phyloP scores from a whole-genome alignment of 495 filamentous ascomycete genomes.

The Penicillium roqueforti region DNA sequence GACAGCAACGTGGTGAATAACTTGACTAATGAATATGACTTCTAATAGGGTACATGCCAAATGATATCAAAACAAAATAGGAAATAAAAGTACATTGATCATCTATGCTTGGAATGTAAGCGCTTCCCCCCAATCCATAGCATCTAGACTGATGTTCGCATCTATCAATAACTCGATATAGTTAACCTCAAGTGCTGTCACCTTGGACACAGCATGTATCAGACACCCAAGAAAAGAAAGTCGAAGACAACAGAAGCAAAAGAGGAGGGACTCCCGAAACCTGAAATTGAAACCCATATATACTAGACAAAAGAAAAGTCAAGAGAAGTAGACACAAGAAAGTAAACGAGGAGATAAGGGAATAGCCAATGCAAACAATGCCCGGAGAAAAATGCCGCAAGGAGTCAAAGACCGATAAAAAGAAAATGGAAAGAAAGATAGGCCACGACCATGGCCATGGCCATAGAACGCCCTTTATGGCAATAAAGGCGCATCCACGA shows the following conservation, averaged over 20 bases:
- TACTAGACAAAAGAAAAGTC: conserved; percentile 30
- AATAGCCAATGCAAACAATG: conserved; percentile 1
- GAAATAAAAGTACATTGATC: background rate
- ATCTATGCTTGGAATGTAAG: background rate
- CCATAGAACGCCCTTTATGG: conserved; percentile 15
- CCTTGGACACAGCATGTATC: background rate
- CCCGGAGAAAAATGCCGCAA: conserved; percentile 7
- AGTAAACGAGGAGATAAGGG: conserved; percentile 2
- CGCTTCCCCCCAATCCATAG: background rate
- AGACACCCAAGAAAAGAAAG: conserved; percentile 5
- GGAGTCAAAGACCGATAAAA: conserved; percentile 5
- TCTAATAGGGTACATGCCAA: background rate
- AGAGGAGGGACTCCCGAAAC: conserved; percentile 11
- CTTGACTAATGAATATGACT: no score
- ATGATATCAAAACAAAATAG: background rate
- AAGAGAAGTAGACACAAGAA: conserved; percentile 8
- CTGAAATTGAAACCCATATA: conserved; percentile 28
- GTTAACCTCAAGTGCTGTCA: background rate
- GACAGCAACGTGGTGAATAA: background rate
- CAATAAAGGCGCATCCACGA: conserved; percentile 24
- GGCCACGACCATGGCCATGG: background rate
- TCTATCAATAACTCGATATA: background rate
- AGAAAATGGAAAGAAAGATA: background rate
- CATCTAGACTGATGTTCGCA: background rate
- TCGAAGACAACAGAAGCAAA: conserved; percentile 8